These are phyloP conservation scores for Hylodesmum podocarpum DNA, from an alignment of 306 rosid genomes.

Conservation along the genomic window DNA sequence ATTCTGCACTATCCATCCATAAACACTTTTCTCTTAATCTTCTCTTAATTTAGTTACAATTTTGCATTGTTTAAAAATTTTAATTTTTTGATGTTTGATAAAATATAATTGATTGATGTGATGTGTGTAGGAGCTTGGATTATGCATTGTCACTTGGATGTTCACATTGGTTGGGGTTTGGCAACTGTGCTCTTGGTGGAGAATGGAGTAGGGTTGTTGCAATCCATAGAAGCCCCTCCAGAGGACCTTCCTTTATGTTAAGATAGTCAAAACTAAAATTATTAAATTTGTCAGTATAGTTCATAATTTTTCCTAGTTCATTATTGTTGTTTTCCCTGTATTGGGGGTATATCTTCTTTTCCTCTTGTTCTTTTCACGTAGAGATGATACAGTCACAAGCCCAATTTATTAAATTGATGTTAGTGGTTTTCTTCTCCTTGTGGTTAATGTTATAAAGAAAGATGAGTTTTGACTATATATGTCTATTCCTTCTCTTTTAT, in stretches of 20 bases:
- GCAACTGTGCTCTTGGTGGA: conserved; percentile 88
- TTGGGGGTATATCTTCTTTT: conserved; percentile 29
- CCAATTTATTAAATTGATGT: conserved; percentile 23
- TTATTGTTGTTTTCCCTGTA: conserved; percentile 46
- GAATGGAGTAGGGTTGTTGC: conserved; percentile 69
- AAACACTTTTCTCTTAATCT: background rate
- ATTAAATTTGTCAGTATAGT: background rate
- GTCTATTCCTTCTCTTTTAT: background rate
- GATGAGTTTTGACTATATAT: conserved; percentile 12
- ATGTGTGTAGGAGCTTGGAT: conserved; percentile 70
- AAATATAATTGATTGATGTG: background rate
- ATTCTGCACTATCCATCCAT: no score
- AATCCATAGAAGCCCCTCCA: conserved; percentile 78
- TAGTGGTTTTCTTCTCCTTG: conserved; percentile 19
- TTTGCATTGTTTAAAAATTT: background rate
- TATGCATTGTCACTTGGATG: conserved; percentile 97
- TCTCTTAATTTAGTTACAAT: background rate
- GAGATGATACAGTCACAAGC: background rate
- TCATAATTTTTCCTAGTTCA: conserved; percentile 27
- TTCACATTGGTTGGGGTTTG: conserved; percentile 89
- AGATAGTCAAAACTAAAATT: background rate
- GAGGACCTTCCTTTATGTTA: conserved; percentile 77
- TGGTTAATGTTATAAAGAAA: conserved; percentile 21
- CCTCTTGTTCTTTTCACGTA: conserved; percentile 23
- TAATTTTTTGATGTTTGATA: background rate